Base-by-base conservation (phyloP, 169 alveolate species). In the Sarcocystis neurona region DNA sequence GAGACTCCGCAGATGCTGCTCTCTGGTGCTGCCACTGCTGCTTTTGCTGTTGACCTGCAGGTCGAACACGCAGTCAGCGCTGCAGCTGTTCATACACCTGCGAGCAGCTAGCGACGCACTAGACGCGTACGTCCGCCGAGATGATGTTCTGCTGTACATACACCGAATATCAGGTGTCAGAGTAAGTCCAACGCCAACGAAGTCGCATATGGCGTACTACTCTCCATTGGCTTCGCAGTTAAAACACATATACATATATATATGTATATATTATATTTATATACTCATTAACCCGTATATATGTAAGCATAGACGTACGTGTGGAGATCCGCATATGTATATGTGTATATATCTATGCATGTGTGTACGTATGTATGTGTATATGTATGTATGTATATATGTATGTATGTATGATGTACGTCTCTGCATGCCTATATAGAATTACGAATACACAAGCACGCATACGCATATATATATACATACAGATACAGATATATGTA, bases 21-120 rank as follows among this genome's bases (percentile, higher is more conserved):
- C n/a, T n/a, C n/a, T n/a, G n/a, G n/a, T n/a, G n/a, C n/a, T n/a
- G n/a, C n/a, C n/a, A n/a, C n/a, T n/a, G n/a, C 20, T 68, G 41
- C 15, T 8, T 20, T 53, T 46, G 32, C 43, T 44, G 66, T 34
- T 20, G 34, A 2, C 53, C 30, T 60, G 5, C 58, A 82, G 88
- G 32, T 82, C 88, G 18, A 56, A 79, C 10, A 79, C 88, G 3
- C 43, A 47, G 44, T 47, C 66, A 0, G 88, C 60, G 23, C 39
- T 82, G 34, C 77, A 82, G 53, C 56, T 82, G 6, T 82, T 82
- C 37, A 79, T 82, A 5, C 88, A 82, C 41, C 58, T 82, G 56
- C 53, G 88, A 4, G 88, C 88, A 32, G 88, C 88, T 43, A 82
- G 77, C 32, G 88, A 82, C 23, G 88, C 88, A 41, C 79, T 82